Base-by-base conservation (phyloP, 2,329 filamentous ascomycete genomes). In the Fusarium sp. region DNA sequence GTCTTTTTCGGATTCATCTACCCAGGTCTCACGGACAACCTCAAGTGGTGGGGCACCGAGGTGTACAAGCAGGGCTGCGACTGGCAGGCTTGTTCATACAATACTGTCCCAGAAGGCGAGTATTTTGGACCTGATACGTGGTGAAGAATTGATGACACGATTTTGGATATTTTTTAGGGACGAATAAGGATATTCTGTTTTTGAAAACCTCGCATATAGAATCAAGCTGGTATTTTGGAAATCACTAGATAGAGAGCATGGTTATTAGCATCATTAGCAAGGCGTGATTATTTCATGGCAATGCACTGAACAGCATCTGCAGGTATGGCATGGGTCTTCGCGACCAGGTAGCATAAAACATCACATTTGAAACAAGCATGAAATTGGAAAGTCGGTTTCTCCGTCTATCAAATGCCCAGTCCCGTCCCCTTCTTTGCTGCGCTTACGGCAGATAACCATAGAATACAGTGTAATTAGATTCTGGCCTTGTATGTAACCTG, bases 1-100 rank as follows among this genome's bases (percentile, higher is more conserved):
- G 88, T 95, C 25, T 96, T 96, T 74, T 94, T 96, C 70, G 91
- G 88, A 1, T 90, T 96, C 65, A 84, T 95, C n/a, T 94, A 93
- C 72, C 90, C 92, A 0, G 91, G 91, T 0, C 86, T 83, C 80
- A 90, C 89, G 80, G 83, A 86, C 35, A 81, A 83, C 26, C 93
- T 95, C 72, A 86, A 81, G 53, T 96, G 92, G 92, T 96, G 92
- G 92, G 92, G 92, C 0, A 96, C 92, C 0, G 91, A 95, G 72
- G 84, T 94, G 6, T 93, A 92, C 74, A 93, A 92, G 75, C 83
- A 88, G 75, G 91, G 92, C 19, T 95, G 91, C 74, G 91, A 95
- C 78, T 95, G 91, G 91, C 82, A 88, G 73, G 91, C 91, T 39
- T 95, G 91, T 74, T 77, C 91, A 1, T 94, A 90, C 72, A 85